Base-by-base conservation (phyloP, 2,329 filamentous ascomycete species). In the Diaporthe caulivora region DNA sequence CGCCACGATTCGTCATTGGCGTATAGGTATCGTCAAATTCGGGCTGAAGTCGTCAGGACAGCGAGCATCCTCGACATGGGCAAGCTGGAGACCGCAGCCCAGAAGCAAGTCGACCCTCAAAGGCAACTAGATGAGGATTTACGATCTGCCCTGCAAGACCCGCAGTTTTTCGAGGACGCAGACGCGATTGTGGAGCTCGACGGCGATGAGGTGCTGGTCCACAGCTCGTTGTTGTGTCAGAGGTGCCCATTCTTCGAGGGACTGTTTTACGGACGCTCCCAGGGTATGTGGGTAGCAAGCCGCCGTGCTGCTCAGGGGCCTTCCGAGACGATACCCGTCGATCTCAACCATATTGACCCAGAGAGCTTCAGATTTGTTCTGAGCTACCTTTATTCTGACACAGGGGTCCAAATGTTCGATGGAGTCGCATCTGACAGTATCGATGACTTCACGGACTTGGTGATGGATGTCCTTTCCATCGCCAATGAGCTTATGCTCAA, bases 401-500 rank as follows among this genome's bases (percentile, higher is more conserved):
- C 90, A 44, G 95, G 95, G 0, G 87, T 91, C 29, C 92, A 95
- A 74, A 85, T 98, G 1, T 98, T 99, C 78, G 91, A 98, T 76
- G 87, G 93, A 42, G 89, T 97, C 7, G 89, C 93, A 21, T 89
- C 90, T 47, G 85, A 90, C 21, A 92, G 92, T 74, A 83, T 97
- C 8, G 95, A 98, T 77, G 93, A 95, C 58, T 95, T 98, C 76
- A 91, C 95, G 6, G 95, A 98, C 78, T 86, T 97, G n/a, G 88
- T 98, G 11, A 89, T 98, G 84, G 95, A 98, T 78, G 94, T 98
- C 57, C 92, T 98, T 89, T 91, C 91, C 72, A 92, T 94, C 69
- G 95, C 95, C 17, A 97, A 99, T 80, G 96, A 99, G 82, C 85
- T 99, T 72, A 98, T 99, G 95, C 88, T 99, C 60, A 95, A 98